Percentiles rank a stretch among this genome's conserved stretches.
These are phyloP conservation scores for Eucalyptus decipiens DNA, from an alignment of 345 rosid genomes.

Conservation along the genomic window DNA sequence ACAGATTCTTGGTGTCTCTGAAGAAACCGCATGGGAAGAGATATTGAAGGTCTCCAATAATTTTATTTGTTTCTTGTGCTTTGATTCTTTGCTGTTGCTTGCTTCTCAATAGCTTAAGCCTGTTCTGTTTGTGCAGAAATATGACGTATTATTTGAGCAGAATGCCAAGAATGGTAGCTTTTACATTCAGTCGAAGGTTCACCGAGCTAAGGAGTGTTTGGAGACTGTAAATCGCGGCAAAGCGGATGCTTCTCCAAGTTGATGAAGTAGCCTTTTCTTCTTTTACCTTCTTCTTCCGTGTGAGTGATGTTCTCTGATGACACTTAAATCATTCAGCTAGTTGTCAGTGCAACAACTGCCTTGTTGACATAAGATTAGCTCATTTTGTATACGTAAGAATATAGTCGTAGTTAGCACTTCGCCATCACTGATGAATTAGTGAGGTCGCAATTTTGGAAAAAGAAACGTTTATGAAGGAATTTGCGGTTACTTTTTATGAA, in stretches of 20 bases:
- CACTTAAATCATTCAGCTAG: not conserved
- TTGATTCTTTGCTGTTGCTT: not conserved
- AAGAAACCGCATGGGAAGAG: conserved; percentile 74
- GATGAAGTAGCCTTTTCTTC: not conserved
- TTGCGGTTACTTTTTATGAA: not conserved
- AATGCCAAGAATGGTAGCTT: conserved; percentile 78
- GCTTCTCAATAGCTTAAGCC: not conserved
- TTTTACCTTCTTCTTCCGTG: not conserved
- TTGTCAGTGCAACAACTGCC: not conserved
- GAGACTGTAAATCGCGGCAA: conserved; percentile 31
- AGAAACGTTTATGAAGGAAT: not conserved
- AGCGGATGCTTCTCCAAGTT: conserved; percentile 30
- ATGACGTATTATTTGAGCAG: conserved; percentile 56
- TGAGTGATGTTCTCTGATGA: not conserved
- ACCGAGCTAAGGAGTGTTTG: conserved; percentile 75
- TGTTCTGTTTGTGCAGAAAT: conserved; percentile 32
- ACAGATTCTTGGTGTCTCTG: conserved; percentile 77
- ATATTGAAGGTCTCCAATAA: conserved; percentile 33
- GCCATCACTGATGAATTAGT: not conserved
- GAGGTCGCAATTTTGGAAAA: not conserved
- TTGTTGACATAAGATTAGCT: not conserved
- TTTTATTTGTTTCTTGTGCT: not conserved
- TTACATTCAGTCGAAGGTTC: conserved; percentile 89
- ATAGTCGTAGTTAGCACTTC: not conserved
- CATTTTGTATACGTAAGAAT: not conserved